Evolutionary conservation across 805 yeast species (phyloP), one percentile per base, ranked within the genome.

Genomic region (Candida rishiriensis): DNA sequence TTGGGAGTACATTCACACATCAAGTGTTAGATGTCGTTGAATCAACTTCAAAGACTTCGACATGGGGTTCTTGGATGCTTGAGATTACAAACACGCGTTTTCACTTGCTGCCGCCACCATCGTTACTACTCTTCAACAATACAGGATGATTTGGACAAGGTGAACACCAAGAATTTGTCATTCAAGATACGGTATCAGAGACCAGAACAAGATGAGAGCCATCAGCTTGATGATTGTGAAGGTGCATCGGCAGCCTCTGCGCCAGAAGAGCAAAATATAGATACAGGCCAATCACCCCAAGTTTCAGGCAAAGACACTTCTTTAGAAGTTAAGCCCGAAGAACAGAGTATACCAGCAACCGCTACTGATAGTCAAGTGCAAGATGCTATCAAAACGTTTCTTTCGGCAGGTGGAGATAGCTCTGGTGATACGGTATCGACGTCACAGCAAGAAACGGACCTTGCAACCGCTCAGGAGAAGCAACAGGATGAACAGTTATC

Each of bases 81-180:
- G 26, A 21, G 26, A 21, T 4, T 21, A 21, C 26, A 7, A 21
- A 21, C 7, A 21, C 26, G 26, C 26, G 26, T 21, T 7, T 4
- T 7, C 26, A 7, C 26, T 21, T 21, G 26, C 7, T 21, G 26
- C 7, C 26, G 26, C 26, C 26, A 21, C 26, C 26, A 21, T 21
- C 26, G 26, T 10, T 26, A 8, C 16, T 21, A 4, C 17, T 38
- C 28, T 30, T 46, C 47, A 4, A 39, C 50, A 11, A 34, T 49
- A 8, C 50, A 46, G 32, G 41, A 43, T 13, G 52, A 46, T 36
- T 39, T 46, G 10, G 41, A 44, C 21, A 39, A 18, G 15, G 53
- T 44, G 32, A 49, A 49, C 38, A 38, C 42, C 6, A 41, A 42
- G 32, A 43, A 40, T 29, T 38, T 49, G 33, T 42, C 40, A 28